These are phyloP conservation scores for Pseudodiploospora longispora DNA, from an alignment of 2,329 filamentous ascomycete species.

Conservation along the genomic window DNA sequence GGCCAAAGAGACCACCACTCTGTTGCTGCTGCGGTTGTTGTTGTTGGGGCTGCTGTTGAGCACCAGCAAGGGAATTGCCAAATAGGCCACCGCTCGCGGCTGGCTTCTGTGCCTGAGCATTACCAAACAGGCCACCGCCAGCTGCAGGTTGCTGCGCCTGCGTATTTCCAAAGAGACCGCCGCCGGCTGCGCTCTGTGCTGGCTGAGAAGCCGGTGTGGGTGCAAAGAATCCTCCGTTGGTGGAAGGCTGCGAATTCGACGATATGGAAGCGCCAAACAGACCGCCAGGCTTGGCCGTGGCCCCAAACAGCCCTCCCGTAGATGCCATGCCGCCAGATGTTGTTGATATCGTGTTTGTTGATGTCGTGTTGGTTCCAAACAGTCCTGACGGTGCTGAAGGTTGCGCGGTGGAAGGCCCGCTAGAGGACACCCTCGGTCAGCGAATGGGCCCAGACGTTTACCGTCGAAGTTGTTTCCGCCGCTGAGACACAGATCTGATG, in stretches of 20 bases:
- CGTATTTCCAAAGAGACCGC: conserved; percentile 10
- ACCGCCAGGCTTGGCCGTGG: conserved; percentile 13
- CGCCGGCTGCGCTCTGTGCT: not conserved
- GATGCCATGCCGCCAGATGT: conserved; percentile 26
- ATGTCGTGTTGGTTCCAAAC: conserved; percentile 25
- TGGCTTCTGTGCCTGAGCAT: conserved; percentile 11
- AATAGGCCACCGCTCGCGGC: conserved; percentile 21
- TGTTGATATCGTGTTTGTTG: conserved; percentile 18
- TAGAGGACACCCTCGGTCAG: conserved; percentile 8
- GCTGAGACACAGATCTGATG: not conserved
- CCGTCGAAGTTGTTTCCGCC: too few species aligned
- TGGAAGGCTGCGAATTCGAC: conserved; percentile 6
- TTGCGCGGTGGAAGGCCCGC: conserved; percentile 20
- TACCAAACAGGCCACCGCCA: conserved; percentile 13
- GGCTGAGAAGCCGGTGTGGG: conserved; percentile 11
- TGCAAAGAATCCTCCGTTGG: conserved; percentile 22
- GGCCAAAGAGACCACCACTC: conserved; percentile 22
- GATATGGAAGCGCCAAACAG: conserved; percentile 12
- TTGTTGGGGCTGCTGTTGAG: conserved; percentile 10
- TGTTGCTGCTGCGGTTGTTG: conserved; percentile 12
- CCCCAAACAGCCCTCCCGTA: conserved; percentile 29
- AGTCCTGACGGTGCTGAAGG: conserved; percentile 28
- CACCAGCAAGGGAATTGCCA: conserved; percentile 19
- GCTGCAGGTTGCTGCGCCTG: conserved; percentile 1
- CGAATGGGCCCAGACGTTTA: not conserved